A percentile compares a stretch with the other conserved stretches of the same genome.
These are phyloP conservation scores for Lactarius tabidus DNA, from an alignment of 768 basidiomycete species.

Conservation along the genomic window DNA sequence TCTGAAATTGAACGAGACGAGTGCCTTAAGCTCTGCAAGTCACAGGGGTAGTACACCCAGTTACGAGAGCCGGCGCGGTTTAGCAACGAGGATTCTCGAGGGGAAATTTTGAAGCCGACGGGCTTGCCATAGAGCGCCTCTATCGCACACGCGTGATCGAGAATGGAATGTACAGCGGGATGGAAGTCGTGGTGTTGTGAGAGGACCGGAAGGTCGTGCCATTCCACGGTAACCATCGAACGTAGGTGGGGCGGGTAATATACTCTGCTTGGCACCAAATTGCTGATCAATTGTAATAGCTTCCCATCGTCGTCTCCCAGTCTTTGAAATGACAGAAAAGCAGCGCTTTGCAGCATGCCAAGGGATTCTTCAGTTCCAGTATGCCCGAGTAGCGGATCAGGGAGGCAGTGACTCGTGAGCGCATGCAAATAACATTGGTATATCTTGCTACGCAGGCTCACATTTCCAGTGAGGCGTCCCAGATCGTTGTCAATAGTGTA, in stretches of 20 bases:
- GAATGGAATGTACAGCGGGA: background rate
- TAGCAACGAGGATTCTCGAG: background rate
- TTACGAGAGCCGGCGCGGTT: constrained; percentile 10
- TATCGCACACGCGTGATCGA: constrained; percentile 6
- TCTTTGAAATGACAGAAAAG: constrained; percentile 39
- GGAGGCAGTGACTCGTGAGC: constrained; percentile 39
- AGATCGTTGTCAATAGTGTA: constrained; percentile 34
- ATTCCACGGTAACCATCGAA: constrained; percentile 1
- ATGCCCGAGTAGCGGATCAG: constrained; percentile 43
- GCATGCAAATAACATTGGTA: constrained; percentile 46
- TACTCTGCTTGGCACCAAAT: background rate
- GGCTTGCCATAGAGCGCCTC: constrained; percentile 3
- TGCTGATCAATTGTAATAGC: background rate
- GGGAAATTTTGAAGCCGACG: background rate
- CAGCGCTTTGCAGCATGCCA: constrained; percentile 37
- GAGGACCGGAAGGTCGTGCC: constrained; percentile 4
- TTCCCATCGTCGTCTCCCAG: constrained; percentile 22
- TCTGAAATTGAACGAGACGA: background rate
- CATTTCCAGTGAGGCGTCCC: constrained; percentile 31
- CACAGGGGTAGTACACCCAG: constrained; percentile 4
- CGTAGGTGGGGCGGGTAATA: background rate
- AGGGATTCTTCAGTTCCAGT: constrained; percentile 45
- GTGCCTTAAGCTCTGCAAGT: background rate
- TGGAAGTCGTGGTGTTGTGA: constrained; percentile 13
- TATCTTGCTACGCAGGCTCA: constrained; percentile 32